Evolutionary conservation across 2,329 filamentous ascomycete species (phyloP).

Genomic region (Neofusicoccum umdonicola): DNA sequence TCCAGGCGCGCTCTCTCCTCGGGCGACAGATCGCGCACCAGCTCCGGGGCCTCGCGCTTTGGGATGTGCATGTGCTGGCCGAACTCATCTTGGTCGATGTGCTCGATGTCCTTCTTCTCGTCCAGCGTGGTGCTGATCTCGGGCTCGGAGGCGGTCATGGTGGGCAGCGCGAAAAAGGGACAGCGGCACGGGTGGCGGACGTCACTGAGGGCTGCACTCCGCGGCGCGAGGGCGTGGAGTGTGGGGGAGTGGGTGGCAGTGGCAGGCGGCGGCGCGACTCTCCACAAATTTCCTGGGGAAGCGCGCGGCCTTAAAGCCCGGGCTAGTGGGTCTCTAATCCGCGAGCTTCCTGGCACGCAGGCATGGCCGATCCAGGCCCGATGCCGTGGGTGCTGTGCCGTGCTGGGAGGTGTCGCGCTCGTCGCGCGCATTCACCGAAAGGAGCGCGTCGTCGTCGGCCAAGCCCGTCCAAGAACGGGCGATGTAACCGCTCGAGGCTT

Average conservation of each 20-base stretch:
- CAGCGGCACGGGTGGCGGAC: background rate
- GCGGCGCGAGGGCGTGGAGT: background rate
- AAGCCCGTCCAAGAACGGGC: background rate
- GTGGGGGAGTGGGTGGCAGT: background rate
- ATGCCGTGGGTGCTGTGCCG: background rate
- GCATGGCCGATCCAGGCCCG: background rate
- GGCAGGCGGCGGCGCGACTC: background rate
- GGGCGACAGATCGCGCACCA: constrained; percentile 45
- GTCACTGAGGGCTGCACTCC: background rate
- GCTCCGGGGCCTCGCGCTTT: constrained; percentile 26
- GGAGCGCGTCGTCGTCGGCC: background rate
- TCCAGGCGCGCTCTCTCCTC: constrained; percentile 56
- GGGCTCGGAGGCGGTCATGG: background rate
- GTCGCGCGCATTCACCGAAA: background rate
- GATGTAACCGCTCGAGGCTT: constrained; percentile 6
- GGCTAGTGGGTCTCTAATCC: background rate
- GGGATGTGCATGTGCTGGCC: constrained; percentile 7
- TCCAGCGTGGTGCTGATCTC: background rate
- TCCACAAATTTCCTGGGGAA: constrained; percentile 4
- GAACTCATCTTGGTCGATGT: constrained; percentile 10
- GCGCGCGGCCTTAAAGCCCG: background rate
- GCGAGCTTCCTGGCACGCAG: background rate
- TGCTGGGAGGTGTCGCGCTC: background rate
- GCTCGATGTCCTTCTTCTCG: constrained; percentile 8
- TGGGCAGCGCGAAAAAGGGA: background rate